Evolutionary conservation across 2,329 filamentous ascomycete species (phyloP).

Genomic region (Penicillium italicum): DNA sequence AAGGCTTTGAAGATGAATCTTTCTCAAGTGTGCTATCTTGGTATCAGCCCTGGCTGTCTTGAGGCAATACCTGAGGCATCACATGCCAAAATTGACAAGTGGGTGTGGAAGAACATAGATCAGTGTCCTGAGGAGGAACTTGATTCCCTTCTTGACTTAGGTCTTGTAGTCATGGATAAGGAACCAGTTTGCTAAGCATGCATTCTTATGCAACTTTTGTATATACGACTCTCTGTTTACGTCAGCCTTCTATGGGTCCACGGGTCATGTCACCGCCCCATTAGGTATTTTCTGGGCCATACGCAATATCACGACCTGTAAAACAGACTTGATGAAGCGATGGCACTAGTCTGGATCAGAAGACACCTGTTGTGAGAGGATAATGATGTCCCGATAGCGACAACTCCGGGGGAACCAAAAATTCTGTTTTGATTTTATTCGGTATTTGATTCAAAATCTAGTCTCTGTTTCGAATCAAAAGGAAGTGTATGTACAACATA

Average conservation of each 20-base stretch:
- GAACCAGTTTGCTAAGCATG: background rate
- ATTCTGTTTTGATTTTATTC: background rate
- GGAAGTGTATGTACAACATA: no score
- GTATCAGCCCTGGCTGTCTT: constrained; percentile 1
- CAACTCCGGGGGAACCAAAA: no score
- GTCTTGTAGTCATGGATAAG: background rate
- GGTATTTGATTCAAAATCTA: background rate
- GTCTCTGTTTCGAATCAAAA: background rate
- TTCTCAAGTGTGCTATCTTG: constrained; percentile 2
- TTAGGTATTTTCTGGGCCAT: background rate
- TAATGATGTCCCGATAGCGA: background rate
- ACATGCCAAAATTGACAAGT: background rate
- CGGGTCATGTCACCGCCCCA: background rate
- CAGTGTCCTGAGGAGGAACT: constrained; percentile 5
- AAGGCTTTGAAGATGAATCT: background rate
- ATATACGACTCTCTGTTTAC: background rate
- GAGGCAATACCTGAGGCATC: background rate
- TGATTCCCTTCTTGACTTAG: constrained; percentile 1
- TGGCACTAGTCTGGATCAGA: background rate
- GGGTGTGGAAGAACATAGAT: constrained; percentile 7
- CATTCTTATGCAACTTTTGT: background rate
- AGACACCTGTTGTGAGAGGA: background rate
- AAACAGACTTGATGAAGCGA: background rate
- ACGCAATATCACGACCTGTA: background rate
- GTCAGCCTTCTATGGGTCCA: background rate